phyloP scores from a whole-genome alignment of 1,284 basidiomycete species.

The Cystobasidium pallidum region DNA sequence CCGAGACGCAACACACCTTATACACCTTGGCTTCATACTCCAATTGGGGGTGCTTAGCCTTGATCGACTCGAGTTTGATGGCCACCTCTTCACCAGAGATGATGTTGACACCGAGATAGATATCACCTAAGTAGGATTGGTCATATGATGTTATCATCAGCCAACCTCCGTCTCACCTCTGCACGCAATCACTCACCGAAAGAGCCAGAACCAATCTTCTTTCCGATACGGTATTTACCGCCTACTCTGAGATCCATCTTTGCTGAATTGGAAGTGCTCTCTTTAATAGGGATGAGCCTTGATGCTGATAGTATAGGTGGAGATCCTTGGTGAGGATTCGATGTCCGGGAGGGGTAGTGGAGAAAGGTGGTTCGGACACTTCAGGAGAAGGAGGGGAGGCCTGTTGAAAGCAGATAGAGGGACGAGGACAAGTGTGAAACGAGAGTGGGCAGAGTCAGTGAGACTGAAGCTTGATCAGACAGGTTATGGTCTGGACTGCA shows the following conservation, averaged over 20 bases:
- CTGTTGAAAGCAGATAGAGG: neutral
- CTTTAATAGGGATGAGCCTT: no score
- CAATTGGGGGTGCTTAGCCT: slow-evolving; percentile 99
- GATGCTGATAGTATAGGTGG: no score
- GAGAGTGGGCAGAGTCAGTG: neutral
- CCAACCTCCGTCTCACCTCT: no score
- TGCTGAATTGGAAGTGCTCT: neutral
- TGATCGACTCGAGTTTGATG: slow-evolving; percentile 99
- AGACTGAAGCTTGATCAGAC: neutral
- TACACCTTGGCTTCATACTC: slow-evolving; percentile 75
- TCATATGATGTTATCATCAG: neutral
- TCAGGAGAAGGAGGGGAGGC: neutral
- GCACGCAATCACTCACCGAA: slow-evolving; percentile 74
- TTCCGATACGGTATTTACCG: slow-evolving; percentile 97
- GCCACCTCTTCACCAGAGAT: slow-evolving; percentile 99
- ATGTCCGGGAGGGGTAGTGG: no score
- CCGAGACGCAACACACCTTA: slow-evolving; percentile 48
- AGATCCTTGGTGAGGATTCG: no score
- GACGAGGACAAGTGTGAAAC: neutral
- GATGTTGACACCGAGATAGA: slow-evolving; percentile 99
- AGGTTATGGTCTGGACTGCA: neutral
- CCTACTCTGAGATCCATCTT: slow-evolving; percentile 64
- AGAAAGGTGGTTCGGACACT: neutral
- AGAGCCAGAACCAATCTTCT: slow-evolving; percentile 99
- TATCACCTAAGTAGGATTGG: slow-evolving; percentile 70